Base-by-base conservation (phyloP, 2,329 filamentous ascomycete species). In the Fusarium penzigii region DNA sequence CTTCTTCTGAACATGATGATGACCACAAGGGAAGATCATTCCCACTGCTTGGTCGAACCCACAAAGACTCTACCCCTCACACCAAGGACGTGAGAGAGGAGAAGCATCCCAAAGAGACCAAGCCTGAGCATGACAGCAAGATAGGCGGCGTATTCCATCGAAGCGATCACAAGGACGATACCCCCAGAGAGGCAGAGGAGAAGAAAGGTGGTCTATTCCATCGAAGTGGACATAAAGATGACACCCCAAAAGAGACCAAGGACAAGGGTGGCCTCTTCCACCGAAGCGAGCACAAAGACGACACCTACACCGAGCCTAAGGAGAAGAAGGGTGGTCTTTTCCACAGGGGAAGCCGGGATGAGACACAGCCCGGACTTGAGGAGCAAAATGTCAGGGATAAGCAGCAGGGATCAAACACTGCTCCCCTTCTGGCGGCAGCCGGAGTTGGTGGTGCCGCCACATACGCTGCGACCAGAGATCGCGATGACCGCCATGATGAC, bases 21-120 rank as follows among this genome's bases (percentile, higher is more conserved):
- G 50, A 62, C 4, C 53, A 55, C 38, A 49, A 62, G 43, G 43
- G 43, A 1, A 43, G 59, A 12, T 48, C 51, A 10, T 62, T 62
- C 16, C 53, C 59, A 3, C 42, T 62, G 1, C 41, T 62, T 5
- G 45, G 46, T 0, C 56, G 51, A n/a, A 51, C 48, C 1, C 49
- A 52, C 17, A 58, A 58, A 36, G 51, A 57, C 1, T 42, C 20
- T 6, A 13, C 36, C 13, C 4, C 10, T 3, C 41, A 25, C 32
- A 46, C 3, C 5, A 53, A 57, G n/a, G 45, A 57, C 2, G 52
- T 53, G 3, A 57, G 53, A 40, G 52, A 56, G 12, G 50, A 52
- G 17, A 57, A 58, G 46, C 36, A 57, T 8, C 25, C 43, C 17
- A 42, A 52, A 20, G 43, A 47, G 10, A 34, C 42, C 17, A 49